Evolutionary conservation across 495 filamentous ascomycete genomes (phyloP), one percentile per base, ranked within the genome.

Genomic region (Penicillium pancosmium): DNA sequence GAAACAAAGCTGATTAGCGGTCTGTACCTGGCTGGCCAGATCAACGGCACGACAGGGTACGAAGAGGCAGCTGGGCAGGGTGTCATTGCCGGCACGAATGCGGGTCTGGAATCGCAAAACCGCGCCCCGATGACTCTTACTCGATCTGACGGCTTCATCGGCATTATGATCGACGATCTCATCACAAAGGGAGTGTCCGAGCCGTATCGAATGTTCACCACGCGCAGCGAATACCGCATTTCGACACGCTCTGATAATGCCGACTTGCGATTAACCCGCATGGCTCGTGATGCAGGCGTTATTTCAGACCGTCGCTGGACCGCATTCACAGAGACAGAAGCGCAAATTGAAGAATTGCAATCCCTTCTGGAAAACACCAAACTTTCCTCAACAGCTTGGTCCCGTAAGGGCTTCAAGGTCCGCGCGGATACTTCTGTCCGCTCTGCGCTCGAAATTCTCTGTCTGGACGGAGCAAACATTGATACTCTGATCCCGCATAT

Each of bases 201-300:
- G 73, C 94, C 94, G 0, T 98, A 98, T 76, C 86, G 94, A 59
- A 98, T 98, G 95, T 98, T 98, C 80, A 98, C 94, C 8, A 91
- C 91, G 16, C 88, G 94, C 55, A 93, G 87, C 76, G 94, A 98
- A 73, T 98, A 95, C 77, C 90, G 94, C 50, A 92, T 98, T 81
- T 88, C 86, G 34, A 85, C 91, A 9, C 87, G 94, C 53, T 84
- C 93, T 50, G 94, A 98, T 78, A 98, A 98, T 70, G 94, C 94
- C 41, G 94, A 98, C 73, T 67, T 87, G 4, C 88, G 94, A 8
- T 84, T 98, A 19, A 98, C 95, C 4, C 82, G 83, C 7, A 85
- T 86, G 69, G 94, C 92, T 13, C 85, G 88, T 51, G 76, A 78
- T 0, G 90, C 87, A 53, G 92, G 94, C 52, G 84, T 93, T 35